A percentile compares a stretch with the other conserved stretches of the same genome.
phyloP scores from a whole-genome alignment of 2,329 filamentous ascomycete genomes.

The Epicoccum nigrum region DNA sequence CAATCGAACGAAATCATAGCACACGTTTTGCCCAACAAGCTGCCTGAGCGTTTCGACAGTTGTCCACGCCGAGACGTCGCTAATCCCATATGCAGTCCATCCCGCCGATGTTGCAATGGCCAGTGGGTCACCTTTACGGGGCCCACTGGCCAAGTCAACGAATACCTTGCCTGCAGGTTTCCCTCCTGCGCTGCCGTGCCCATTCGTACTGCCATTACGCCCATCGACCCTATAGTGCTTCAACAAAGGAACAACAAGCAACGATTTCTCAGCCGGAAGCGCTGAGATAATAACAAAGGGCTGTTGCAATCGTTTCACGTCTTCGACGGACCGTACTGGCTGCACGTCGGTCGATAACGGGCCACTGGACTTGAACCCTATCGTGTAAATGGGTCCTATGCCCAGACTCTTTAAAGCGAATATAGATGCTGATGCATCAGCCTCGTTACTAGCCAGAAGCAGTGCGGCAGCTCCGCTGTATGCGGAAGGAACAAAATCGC shows the following conservation, averaged over 20 bases:
- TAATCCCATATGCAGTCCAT: conserved; percentile 79
- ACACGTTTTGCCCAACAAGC: conserved; percentile 84
- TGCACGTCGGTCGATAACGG: conserved; percentile 69
- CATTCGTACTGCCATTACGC: conserved; percentile 44
- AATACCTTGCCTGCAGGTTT: conserved; percentile 69
- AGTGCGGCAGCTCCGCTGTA: conserved; percentile 78
- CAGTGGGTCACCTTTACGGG: conserved; percentile 70
- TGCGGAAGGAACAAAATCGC: conserved; percentile 81
- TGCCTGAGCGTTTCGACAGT: conserved; percentile 80
- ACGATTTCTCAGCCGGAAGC: conserved; percentile 76
- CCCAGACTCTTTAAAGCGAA: conserved; percentile 78
- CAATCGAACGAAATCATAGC: conserved; percentile 83
- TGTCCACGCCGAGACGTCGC: conserved; percentile 82
- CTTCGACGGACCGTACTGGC: conserved; percentile 72
- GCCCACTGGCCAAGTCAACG: conserved; percentile 74
- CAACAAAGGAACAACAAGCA: conserved; percentile 77
- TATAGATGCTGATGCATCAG: conserved; percentile 78
- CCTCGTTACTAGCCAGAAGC: conserved; percentile 72
- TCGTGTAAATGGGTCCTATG: conserved; percentile 81
- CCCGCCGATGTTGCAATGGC: conserved; percentile 74
- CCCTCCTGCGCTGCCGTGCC: conserved; percentile 21
- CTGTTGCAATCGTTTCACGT: conserved; percentile 77
- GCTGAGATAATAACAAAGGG: conserved; percentile 85
- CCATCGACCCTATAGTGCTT: conserved; percentile 68
- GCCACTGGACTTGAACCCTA: conserved; percentile 71